Evolutionary conservation across 257 asterid genomes (phyloP).

Genomic region (Paraleonurus japonicus): DNA sequence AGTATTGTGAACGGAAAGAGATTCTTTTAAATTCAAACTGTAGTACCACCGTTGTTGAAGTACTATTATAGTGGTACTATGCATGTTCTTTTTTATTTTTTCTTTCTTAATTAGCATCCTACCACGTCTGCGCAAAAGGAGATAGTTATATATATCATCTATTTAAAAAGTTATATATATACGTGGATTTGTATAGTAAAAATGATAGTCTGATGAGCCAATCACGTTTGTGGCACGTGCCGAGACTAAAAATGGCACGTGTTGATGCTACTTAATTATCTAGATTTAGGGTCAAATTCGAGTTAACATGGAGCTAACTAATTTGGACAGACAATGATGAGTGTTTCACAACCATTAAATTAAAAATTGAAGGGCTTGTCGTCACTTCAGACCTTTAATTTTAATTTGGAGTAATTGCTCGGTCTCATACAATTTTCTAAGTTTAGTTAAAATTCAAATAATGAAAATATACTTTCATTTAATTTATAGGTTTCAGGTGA

Average conservation of each 20-base stretch:
- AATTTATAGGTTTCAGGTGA: too few relatives aligned
- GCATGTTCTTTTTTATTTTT: too few relatives aligned
- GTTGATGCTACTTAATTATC: background rate
- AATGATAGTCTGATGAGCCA: background rate
- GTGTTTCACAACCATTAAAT: too few relatives aligned
- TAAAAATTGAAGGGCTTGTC: background rate
- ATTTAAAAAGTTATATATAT: too few relatives aligned
- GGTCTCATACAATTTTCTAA: too few relatives aligned
- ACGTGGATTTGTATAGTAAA: too few relatives aligned
- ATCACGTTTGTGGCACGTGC: background rate
- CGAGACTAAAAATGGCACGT: background rate
- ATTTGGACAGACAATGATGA: background rate
- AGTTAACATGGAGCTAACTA: background rate
- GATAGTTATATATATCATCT: too few relatives aligned
- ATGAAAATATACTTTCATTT: too few relatives aligned
- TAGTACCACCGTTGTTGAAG: background rate
- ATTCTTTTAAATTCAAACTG: too few relatives aligned
- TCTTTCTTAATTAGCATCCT: background rate
- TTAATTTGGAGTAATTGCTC: too few relatives aligned
- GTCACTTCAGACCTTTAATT: background rate
- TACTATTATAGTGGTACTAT: background rate
- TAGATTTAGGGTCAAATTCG: background rate
- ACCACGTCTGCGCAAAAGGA: too few relatives aligned
- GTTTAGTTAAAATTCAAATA: too few relatives aligned
- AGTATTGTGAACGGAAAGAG: background rate